Base-by-base conservation (phyloP, 2,329 filamentous ascomycete species). In the Septoria linicola region DNA sequence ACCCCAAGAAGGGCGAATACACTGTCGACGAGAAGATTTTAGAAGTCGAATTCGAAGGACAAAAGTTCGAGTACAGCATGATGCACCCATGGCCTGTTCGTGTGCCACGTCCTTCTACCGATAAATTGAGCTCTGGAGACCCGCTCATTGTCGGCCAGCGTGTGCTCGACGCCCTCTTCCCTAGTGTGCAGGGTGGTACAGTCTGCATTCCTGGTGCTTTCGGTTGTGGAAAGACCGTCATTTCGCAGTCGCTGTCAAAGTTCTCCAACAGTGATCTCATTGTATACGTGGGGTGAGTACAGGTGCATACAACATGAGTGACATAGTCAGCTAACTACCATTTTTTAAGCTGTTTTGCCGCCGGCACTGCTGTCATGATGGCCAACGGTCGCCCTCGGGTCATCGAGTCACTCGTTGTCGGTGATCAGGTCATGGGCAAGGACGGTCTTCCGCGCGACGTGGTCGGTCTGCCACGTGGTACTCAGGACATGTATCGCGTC, bases 261-360 rank as follows among this genome's bases (percentile, higher is more conserved):
- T 99, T 99, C 79, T 99, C 93, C 68, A 99, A 99, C 84, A 93
- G 88, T 72, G 93, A 99, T 71, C 89, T 97, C 67, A 99, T 99
- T 63, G 88, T 99, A 64, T 99, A 99, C 70, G 93, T 99, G 54
- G 93, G 93, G 54, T 86, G 80, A 47, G 39, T 40, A n/a, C 76
- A n/a, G n/a, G n/a, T n/a, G n/a, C n/a, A n/a, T n/a, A n/a, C n/a
- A n/a, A n/a, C n/a, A n/a, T n/a, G n/a, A n/a, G n/a, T n/a, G n/a
- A n/a, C n/a, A n/a, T n/a, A n/a, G n/a, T n/a, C n/a, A n/a, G n/a
- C n/a, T n/a, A n/a, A n/a, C n/a, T n/a, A n/a, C n/a, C n/a, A n/a
- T n/a, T n/a, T n/a, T n/a, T n/a, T n/a, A n/a, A n/a, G n/a, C n/a
- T n/a, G n/a, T n/a, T n/a, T n/a, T n/a, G n/a, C n/a, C n/a, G n/a